Percentiles rank a stretch among this genome's conserved stretches.
Conservation (phyloP, 1,139 yeast species). For the Lodderomyces beijingensis region DNA sequence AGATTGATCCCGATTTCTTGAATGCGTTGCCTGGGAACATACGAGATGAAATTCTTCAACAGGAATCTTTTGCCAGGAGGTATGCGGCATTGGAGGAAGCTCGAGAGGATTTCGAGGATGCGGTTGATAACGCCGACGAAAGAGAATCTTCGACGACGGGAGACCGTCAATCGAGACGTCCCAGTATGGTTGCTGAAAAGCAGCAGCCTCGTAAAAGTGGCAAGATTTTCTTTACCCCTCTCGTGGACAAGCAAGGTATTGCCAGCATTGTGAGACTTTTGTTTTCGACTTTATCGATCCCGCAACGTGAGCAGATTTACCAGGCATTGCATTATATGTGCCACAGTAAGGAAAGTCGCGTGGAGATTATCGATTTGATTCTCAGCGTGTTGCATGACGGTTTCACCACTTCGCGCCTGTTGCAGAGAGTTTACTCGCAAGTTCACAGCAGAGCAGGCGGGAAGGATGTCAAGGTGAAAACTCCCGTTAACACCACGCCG, state of each 20-base stretch:
- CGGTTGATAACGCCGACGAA: constrained; percentile 14
- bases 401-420: constrained; percentile 51
- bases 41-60: constrained; percentile 68
- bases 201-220: constrained; percentile 6
- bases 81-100: constrained; percentile 26
- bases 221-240: constrained; percentile 54
- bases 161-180: constrained; percentile 1
- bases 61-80: constrained; percentile 53
- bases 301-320: constrained; percentile 62
- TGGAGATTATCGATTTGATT: constrained; percentile 69
- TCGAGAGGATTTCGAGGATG: constrained; percentile 21
- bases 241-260: constrained; percentile 73
- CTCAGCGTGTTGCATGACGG: constrained; percentile 76
- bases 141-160: constrained; percentile 7
- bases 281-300: constrained; percentile 68
- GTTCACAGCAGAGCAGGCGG: constrained; percentile 37
- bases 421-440: constrained; percentile 64
- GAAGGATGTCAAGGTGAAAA: constrained; percentile 20
- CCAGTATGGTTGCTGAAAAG: not conserved
- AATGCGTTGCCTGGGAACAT: constrained; percentile 76
- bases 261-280: constrained; percentile 68
- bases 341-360: constrained; percentile 71
- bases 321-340: constrained; percentile 67
- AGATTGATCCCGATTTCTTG: constrained; percentile 77
- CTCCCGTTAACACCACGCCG: constrained; percentile 66